Percentiles rank a stretch among this genome's conserved stretches.
These are phyloP conservation scores for Trichoderma breve DNA, from an alignment of 2,329 filamentous ascomycete genomes.

Conservation along the genomic window DNA sequence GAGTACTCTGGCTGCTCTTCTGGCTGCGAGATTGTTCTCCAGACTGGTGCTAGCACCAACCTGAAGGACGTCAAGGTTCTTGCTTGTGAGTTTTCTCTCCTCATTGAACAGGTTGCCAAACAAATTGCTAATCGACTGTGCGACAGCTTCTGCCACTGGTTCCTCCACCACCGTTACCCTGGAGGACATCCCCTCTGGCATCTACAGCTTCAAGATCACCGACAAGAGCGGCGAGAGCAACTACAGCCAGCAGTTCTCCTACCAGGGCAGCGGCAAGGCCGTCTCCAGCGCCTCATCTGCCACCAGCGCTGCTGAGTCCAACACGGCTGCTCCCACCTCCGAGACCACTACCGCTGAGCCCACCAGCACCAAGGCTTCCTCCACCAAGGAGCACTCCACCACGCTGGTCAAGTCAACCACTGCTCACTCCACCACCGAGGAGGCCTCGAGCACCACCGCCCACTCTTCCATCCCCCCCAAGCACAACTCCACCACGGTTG, in stretches of 20 bases:
- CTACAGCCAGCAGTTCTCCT: slow-evolving; percentile 34
- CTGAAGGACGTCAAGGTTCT: slow-evolving; percentile 33
- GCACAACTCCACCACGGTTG: slow-evolving; percentile 13
- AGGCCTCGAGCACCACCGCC: not conserved
- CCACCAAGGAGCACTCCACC: slow-evolving; percentile 22
- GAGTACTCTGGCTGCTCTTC: slow-evolving; percentile 32
- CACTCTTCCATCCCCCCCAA: not conserved
- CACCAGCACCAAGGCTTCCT: slow-evolving; percentile 23
- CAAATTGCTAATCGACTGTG: not conserved
- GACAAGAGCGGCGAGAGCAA: slow-evolving; percentile 32
- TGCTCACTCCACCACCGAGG: slow-evolving; percentile 24
- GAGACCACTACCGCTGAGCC: slow-evolving; percentile 24
- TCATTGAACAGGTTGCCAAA: not conserved
- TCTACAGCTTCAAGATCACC: slow-evolving; percentile 38
- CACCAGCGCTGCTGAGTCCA: slow-evolving; percentile 7
- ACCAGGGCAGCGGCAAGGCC: slow-evolving; percentile 15
- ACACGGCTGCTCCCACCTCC: slow-evolving; percentile 14
- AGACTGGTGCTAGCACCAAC: slow-evolving; percentile 32
- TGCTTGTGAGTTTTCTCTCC: slow-evolving; percentile 30
- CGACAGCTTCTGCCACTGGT: slow-evolving; percentile 24
- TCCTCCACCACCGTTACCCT: slow-evolving; percentile 32
- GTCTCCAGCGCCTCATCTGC: slow-evolving; percentile 1
- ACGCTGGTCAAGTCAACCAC: slow-evolving; percentile 12
- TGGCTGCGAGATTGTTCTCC: slow-evolving; percentile 37
- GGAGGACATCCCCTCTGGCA: slow-evolving; percentile 29